These are phyloP conservation scores for Elaeis oleifera DNA, from an alignment of 202 grass and related monocot genomes.

Conservation along the genomic window DNA sequence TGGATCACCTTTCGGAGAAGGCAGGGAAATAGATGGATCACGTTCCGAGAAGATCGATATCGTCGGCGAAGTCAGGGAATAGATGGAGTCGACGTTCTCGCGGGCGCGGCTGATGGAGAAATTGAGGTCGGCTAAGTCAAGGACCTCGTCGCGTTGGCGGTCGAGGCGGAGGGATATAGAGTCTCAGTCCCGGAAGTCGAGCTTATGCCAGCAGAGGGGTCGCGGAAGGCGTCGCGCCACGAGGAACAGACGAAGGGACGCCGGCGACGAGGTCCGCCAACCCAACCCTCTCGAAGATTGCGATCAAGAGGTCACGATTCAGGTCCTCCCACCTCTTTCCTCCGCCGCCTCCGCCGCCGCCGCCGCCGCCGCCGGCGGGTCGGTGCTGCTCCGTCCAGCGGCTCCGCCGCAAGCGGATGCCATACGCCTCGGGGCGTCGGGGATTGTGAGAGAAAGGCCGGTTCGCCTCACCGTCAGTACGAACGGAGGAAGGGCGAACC, in stretches of 20 bases:
- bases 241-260: conserved; percentile 16
- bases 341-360: not conserved
- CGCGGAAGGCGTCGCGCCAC: conserved; percentile 5
- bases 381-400: too few relatives aligned
- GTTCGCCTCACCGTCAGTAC: too few relatives aligned
- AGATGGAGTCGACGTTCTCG: too few relatives aligned
- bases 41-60: too few relatives aligned
- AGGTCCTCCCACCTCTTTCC: conserved; percentile 11
- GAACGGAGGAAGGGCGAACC: too few relatives aligned
- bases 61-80: too few relatives aligned
- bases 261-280: conserved; percentile 13
- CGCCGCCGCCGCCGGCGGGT: conserved; percentile 1
- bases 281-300: conserved; percentile 14
- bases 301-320: conserved; percentile 1
- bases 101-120: too few relatives aligned
- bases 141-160: not conserved
- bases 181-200: conserved; percentile 15
- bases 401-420: too few relatives aligned
- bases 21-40: conserved; percentile 15
- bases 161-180: not conserved
- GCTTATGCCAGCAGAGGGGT: conserved; percentile 8
- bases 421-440: too few relatives aligned
- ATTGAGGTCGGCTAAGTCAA: too few relatives aligned
- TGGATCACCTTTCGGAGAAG: conserved; percentile 36
- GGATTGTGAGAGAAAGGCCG: too few relatives aligned